A percentile compares a stretch with the other conserved stretches of the same genome.
These are phyloP conservation scores for Kwoniella botswanensis DNA, from an alignment of 768 basidiomycete genomes.

Conservation along the genomic window DNA sequence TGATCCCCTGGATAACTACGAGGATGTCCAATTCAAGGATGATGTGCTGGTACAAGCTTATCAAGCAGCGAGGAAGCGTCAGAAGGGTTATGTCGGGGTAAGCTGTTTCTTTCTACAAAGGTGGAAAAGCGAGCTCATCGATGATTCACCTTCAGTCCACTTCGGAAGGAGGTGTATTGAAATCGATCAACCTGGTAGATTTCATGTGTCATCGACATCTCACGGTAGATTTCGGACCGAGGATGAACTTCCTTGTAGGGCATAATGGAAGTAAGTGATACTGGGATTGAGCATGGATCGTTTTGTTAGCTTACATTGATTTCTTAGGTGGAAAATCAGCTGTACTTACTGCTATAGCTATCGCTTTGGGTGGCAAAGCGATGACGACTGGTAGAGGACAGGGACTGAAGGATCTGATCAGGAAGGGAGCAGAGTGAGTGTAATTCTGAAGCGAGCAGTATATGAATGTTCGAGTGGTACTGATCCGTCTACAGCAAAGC, in stretches of 20 bases:
- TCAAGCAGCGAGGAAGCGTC: conserved; percentile 13
- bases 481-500: conserved; percentile 62
- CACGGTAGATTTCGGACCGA: conserved; percentile 82
- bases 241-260: conserved; percentile 97
- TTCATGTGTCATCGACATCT: conserved; percentile 95
- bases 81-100: conserved; percentile 23
- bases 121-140: no score
- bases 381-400: conserved; percentile 85
- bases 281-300: background rate
- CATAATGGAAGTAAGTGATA: conserved; percentile 83
- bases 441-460: background rate
- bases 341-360: conserved; percentile 85
- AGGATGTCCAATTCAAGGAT: conserved; percentile 19
- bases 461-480: background rate
- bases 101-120: background rate
- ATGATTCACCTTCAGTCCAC: no score
- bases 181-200: conserved; percentile 67
- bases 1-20: conserved; percentile 58
- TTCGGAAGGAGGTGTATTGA: conserved; percentile 86
- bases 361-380: conserved; percentile 93
- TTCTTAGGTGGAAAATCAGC: conserved; percentile 90
- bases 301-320: no score
- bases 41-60: conserved; percentile 21
- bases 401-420: conserved; percentile 82
- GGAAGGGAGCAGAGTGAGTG: conserved; percentile 77